phyloP scores from a whole-genome alignment of 2,329 filamentous ascomycete species.

The Fusarium caatingaense region DNA sequence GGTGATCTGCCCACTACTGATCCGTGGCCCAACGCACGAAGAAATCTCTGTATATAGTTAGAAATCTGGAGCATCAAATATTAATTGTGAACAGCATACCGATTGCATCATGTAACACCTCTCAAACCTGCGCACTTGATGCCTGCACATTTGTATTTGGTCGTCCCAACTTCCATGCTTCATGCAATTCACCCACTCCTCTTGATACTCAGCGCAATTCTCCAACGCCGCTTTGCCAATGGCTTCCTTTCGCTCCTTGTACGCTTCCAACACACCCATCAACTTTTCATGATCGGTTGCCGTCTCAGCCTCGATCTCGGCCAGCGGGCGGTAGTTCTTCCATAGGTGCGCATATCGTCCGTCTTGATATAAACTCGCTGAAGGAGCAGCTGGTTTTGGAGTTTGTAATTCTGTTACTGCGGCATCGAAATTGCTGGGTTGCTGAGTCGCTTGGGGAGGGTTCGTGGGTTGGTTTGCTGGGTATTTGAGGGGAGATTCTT shows the following conservation, averaged over 20 bases:
- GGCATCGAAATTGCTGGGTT: slow-evolving; percentile 19
- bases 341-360: slow-evolving; percentile 85
- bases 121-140: slow-evolving; percentile 81
- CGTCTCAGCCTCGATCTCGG: slow-evolving; percentile 73
- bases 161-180: slow-evolving; percentile 74
- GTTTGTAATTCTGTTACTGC: slow-evolving; percentile 32
- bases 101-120: slow-evolving; percentile 91
- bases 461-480: slow-evolving; percentile 46
- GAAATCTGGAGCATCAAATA: not conserved
- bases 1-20: slow-evolving; percentile 71
- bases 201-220: slow-evolving; percentile 91
- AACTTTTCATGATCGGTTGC: slow-evolving; percentile 85
- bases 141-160: slow-evolving; percentile 81
- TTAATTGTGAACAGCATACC: slow-evolving; percentile 55
- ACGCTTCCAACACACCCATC: slow-evolving; percentile 81
- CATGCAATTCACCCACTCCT: slow-evolving; percentile 86
- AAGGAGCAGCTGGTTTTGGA: slow-evolving; percentile 54
- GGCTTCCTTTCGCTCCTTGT: slow-evolving; percentile 81
- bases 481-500: slow-evolving; percentile 82
- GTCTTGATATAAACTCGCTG: slow-evolving; percentile 66
- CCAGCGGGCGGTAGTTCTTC: slow-evolving; percentile 86
- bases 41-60: slow-evolving; percentile 71
- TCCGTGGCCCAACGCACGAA: slow-evolving; percentile 91
- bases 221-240: slow-evolving; percentile 88
- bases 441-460: slow-evolving; percentile 14